Evolutionary conservation across 495 filamentous ascomycete genomes (phyloP).

Genomic region (Lichenothelia convexa): DNA sequence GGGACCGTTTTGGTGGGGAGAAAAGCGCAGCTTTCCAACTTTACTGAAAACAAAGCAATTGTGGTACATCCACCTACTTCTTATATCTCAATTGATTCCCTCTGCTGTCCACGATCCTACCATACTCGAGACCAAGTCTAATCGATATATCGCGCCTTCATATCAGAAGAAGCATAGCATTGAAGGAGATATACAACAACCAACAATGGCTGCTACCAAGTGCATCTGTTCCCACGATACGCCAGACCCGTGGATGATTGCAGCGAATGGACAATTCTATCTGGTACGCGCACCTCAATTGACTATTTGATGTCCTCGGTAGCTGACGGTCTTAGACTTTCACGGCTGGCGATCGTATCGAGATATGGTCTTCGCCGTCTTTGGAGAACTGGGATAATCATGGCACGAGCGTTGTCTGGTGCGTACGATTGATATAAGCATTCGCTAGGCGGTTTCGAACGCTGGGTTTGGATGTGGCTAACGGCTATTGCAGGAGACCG

Average conservation of each 20-base stretch:
- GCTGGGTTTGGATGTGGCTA: background rate
- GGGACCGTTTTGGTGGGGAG: too few relatives aligned
- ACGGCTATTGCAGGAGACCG: slow-evolving; percentile 6
- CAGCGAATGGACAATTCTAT: slow-evolving; percentile 6
- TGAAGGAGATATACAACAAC: too few relatives aligned
- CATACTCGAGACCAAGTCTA: too few relatives aligned
- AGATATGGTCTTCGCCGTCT: slow-evolving; percentile 15
- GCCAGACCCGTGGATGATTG: slow-evolving; percentile 8
- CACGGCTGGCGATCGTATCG: slow-evolving; percentile 15
- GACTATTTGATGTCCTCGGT: background rate
- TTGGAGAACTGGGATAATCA: slow-evolving; percentile 10
- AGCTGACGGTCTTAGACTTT: slow-evolving; percentile 11
- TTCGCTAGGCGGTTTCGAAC: background rate
- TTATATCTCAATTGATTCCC: too few relatives aligned
- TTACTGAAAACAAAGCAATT: too few relatives aligned
- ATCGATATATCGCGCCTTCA: too few relatives aligned
- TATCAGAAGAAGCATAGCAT: too few relatives aligned
- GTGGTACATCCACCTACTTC: too few relatives aligned
- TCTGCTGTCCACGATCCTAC: too few relatives aligned
- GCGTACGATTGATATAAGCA: background rate
- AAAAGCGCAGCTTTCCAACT: too few relatives aligned
- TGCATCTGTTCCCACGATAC: too few relatives aligned
- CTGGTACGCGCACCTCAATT: background rate
- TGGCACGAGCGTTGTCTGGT: slow-evolving; percentile 13
- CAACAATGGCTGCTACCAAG: too few relatives aligned